Evolutionary conservation across 345 rosid genomes (phyloP).

Genomic region (Acer saccharum): DNA sequence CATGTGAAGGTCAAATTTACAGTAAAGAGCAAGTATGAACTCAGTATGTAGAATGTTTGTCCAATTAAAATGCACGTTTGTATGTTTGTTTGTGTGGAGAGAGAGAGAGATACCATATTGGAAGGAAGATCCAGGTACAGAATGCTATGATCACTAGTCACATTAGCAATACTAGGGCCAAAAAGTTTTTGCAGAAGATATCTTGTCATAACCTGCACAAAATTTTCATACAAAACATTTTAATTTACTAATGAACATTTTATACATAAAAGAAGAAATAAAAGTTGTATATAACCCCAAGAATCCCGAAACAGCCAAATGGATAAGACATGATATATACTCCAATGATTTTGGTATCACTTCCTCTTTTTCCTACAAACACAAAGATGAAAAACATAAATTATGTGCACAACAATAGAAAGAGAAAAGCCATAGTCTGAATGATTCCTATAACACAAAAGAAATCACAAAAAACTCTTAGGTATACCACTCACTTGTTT

Average conservation of each 20-base stretch:
- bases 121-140: slow-evolving; percentile 88
- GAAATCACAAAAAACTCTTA: background rate
- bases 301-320: slow-evolving; percentile 77
- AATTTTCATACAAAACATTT: background rate
- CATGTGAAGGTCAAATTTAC: background rate
- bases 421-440: background rate
- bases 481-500: slow-evolving; percentile 31
- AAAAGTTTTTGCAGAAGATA: slow-evolving; percentile 71
- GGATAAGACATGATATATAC: slow-evolving; percentile 50
- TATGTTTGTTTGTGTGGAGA: background rate
- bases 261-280: background rate
- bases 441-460: background rate
- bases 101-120: slow-evolving; percentile 61
- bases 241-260: background rate
- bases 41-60: background rate
- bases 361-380: slow-evolving; percentile 38
- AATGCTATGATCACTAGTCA: slow-evolving; percentile 56
- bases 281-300: slow-evolving; percentile 44
- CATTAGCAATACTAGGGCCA: slow-evolving; percentile 66
- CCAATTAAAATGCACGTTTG: background rate
- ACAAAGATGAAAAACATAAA: slow-evolving; percentile 1
- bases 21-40: background rate
- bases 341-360: slow-evolving; percentile 52
- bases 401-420: background rate
- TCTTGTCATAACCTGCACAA: slow-evolving; percentile 75